A percentile compares a stretch with the other conserved stretches of the same genome.
Conservation (phyloP, 2,329 filamentous ascomycete species). For the Monilinia fructigena region DNA sequence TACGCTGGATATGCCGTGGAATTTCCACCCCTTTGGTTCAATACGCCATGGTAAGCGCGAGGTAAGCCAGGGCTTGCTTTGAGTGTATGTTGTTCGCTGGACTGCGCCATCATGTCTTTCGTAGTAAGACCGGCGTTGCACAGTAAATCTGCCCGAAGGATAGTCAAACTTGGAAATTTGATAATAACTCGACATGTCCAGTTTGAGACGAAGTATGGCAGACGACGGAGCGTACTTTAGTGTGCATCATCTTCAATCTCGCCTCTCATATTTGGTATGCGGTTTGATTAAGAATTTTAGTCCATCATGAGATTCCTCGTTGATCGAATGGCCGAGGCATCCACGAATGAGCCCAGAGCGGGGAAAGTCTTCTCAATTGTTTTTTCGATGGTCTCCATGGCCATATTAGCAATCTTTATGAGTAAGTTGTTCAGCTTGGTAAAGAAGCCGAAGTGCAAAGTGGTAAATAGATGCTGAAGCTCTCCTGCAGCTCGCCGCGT, state of each 20-base stretch:
- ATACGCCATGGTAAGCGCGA: background rate
- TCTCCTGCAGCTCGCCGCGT: constrained; percentile 32
- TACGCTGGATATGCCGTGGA: background rate
- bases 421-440: constrained; percentile 24
- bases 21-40: background rate
- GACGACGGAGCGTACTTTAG: background rate
- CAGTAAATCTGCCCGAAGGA: background rate
- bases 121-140: background rate
- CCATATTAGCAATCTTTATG: constrained; percentile 32
- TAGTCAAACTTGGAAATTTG: background rate
- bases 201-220: background rate
- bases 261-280: too few species aligned
- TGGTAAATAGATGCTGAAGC: background rate
- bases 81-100: background rate
- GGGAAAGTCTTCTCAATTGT: constrained; percentile 30
- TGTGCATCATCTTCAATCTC: fast-evolving
- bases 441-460: background rate
- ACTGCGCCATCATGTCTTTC: constrained; percentile 1
- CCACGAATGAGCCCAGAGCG: constrained; percentile 26
- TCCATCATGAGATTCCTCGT: background rate
- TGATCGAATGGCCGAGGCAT: background rate
- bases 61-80: background rate
- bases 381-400: constrained; percentile 31
- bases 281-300: background rate
- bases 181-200: constrained; percentile 3